Percentiles rank a stretch among this genome's conserved stretches.
These are phyloP conservation scores for Pichia heedii DNA, from an alignment of 805 yeast species.

Conservation along the genomic window DNA sequence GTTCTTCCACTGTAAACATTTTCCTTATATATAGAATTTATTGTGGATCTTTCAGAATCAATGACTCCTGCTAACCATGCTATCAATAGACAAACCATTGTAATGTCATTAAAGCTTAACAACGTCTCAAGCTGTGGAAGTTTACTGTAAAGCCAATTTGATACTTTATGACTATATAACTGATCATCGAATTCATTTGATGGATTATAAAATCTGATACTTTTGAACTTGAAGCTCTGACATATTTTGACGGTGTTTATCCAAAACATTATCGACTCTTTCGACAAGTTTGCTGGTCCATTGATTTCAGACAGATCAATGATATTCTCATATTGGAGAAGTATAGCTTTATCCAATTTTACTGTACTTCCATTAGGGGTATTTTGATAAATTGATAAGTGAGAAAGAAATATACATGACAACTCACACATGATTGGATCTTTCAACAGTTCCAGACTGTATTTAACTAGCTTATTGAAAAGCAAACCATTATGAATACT, in stretches of 20 bases:
- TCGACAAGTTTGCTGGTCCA: conserved; percentile 46
- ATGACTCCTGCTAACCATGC: not conserved
- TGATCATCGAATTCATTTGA: conserved; percentile 8
- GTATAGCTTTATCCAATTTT: conserved; percentile 31
- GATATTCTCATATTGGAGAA: conserved; percentile 39
- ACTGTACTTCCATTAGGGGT: not conserved
- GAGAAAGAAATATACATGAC: conserved; percentile 28
- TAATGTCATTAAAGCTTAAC: not conserved
- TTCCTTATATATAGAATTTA: not conserved
- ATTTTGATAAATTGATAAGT: conserved; percentile 5
- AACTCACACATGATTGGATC: conserved; percentile 18
- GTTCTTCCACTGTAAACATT: not conserved
- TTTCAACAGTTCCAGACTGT: conserved; percentile 31
- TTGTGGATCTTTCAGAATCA: not conserved
- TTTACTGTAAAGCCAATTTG: conserved; percentile 36
- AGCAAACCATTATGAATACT: too few relatives aligned
- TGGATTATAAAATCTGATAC: conserved; percentile 19
- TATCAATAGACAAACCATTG: not conserved
- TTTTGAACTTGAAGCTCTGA: conserved; percentile 25
- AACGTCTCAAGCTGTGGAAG: not conserved
- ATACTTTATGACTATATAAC: conserved; percentile 24
- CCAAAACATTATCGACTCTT: conserved; percentile 51
- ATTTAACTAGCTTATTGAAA: conserved; percentile 5
- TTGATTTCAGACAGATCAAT: conserved; percentile 47
- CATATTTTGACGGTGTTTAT: conserved; percentile 30